Evolutionary conservation across 768 basidiomycete genomes (phyloP), one percentile per base, ranked within the genome.

Genomic region (Hypholoma sublateritium): DNA sequence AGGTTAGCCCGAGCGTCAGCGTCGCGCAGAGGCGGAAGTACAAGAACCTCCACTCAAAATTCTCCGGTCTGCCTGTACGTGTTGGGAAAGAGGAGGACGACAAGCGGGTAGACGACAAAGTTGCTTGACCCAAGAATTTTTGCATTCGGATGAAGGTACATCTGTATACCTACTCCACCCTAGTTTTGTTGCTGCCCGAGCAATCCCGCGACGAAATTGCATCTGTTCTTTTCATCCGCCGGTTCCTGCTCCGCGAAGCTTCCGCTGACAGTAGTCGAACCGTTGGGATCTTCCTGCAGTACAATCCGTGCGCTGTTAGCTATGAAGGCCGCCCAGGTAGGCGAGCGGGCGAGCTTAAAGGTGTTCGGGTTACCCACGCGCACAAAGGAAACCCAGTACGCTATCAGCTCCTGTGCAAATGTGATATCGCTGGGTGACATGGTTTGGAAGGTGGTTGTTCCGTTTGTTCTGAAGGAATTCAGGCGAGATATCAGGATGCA

Each of bases 1-100:
- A 95, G 72, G 86, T 97, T 13, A 78, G 81, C 45, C 95, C 95
- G 13, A 95, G 93, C 70, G 96, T 98, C 17, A 88, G 87, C 45
- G 75, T 71, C 8, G 80, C 80, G 22, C 95, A 98, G 77, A 79
- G 93, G 67, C 75, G 82, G 66, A 88, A 86, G 72, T 99, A 98
- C 65, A 87, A 93, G 67, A 77, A 81, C 14, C 74, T 98, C 58
- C 76, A 90, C 59, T 82, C 83, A 35, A 95, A 90, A 69, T 93
- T 95, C 68, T 87, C 91, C 7, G 95, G 95, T 1, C 69, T 91
- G 34, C 87, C 88, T 25, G 80, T 87, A 36, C 70, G 80, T 21
- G 67, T 69, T 14, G 80, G 73, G 28, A 79, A 77, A 50, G 76
- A 78, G 8, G 78, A 78, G 9, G 74, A 77, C 41, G 68, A 72